Base-by-base conservation (phyloP, 2,329 filamentous ascomycete species). In the Fusarium gaditjirri region DNA sequence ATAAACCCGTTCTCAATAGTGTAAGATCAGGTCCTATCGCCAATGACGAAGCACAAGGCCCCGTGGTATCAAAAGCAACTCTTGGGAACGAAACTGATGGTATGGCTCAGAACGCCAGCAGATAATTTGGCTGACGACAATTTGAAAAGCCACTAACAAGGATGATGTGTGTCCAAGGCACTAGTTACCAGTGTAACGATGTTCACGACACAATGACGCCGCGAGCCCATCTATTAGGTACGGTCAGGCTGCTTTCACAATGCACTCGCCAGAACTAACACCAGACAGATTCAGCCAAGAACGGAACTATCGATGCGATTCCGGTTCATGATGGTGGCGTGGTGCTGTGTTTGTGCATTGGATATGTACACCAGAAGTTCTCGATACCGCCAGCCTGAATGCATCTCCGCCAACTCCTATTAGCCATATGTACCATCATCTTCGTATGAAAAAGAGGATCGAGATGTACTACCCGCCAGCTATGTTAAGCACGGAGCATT, bases 401-500 rank as follows among this genome's bases (percentile, higher is more conserved):
- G 52, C 41, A 58, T 58, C 57, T 44, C 50, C 63, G 54, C 55
- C 53, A 57, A 57, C 36, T 33, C 59, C 62, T 35, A n/a, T 35
- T 35, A 36, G 35, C 36, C 27, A 35, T 65, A 61, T 59, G 56
- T 54, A 44, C 50, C 50, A 53, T 50, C 46, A 54, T 27, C 36
- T 39, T 41, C 4, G 35, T 25, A 23, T 44, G 23, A 17, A 14
- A 29, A 49, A 31, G 27, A 64, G 29, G 31, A 42, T 54, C 52
- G 64, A 27, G 61, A 56, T 65, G 67, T 57, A 57, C 63, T 62
- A 72, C 59, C 65, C 53, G 58, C 65, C 65, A 62, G 56, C 68
- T 49, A 53, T 59, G 60, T 60, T 62, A 69, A 64, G 57, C 52
- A 39, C 55, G 17, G n/a, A n/a, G 17, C n/a, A 38, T 31, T 36